Evolutionary conservation across 805 yeast genomes (phyloP).

Genomic region (Saccharomyces paradoxus): DNA sequence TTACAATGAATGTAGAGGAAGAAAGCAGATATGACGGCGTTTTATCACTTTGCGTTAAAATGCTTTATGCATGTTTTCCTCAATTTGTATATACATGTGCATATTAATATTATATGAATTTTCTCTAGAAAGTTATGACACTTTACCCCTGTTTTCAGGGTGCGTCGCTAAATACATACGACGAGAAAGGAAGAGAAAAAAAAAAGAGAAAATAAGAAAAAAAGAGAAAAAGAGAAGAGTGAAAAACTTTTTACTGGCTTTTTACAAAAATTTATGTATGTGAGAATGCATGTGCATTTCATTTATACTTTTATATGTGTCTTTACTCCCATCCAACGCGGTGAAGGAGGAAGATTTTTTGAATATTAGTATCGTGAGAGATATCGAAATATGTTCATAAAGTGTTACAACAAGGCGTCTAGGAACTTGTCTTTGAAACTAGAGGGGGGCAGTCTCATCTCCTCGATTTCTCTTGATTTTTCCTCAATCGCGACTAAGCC

Average conservation of each 20-base stretch:
- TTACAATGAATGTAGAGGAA: background rate
- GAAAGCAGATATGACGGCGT: background rate
- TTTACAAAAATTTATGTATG: background rate
- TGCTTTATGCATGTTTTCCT: background rate
- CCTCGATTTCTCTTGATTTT: slow-evolving; percentile 33
- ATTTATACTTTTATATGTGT: background rate
- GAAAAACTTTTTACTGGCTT: background rate
- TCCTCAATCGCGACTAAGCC: slow-evolving; percentile 56
- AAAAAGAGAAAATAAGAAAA: too few relatives aligned
- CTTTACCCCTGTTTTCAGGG: background rate
- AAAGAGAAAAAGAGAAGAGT: background rate
- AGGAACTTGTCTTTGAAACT: slow-evolving; percentile 15
- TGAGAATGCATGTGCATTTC: background rate
- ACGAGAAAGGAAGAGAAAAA: background rate
- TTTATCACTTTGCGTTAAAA: background rate
- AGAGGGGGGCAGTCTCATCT: slow-evolving; percentile 16
- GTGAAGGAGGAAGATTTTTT: background rate
- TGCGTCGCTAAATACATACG: background rate
- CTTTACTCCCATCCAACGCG: background rate
- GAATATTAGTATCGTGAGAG: background rate
- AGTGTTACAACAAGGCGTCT: slow-evolving; percentile 14
- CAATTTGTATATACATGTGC: background rate
- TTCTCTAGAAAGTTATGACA: background rate
- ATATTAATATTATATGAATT: background rate
- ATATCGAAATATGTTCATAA: background rate